Base-by-base conservation (phyloP, 2,329 filamentous ascomycete species). In the Penicillium sp. region DNA sequence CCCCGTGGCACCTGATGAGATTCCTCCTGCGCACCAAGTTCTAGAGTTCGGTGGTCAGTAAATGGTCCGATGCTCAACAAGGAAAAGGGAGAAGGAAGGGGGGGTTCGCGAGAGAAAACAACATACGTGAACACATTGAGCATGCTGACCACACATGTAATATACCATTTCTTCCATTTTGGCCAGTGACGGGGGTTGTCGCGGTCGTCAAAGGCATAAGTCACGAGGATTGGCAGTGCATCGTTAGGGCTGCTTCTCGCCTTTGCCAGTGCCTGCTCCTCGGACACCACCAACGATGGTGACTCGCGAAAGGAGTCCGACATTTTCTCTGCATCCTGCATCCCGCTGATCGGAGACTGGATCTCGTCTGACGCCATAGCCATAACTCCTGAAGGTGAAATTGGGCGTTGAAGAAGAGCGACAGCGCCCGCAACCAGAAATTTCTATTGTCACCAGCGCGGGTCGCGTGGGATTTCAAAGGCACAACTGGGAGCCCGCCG, bases 181-280 rank as follows among this genome's bases (percentile, higher is more conserved):
- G 69, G 64, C 70, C 72, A 77, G 37, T 74, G 68, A 29, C 72
- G 66, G 8, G 75, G 75, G 48, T 75, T 75, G 26, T 75, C 72
- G 7, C 27, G 46, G 29, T 68, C 65, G 7, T 55, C 36, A 4
- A 39, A 27, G 6, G 44, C 51, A 26, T 62, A 68, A 2, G 54
- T 58, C 13, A 67, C 51, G 17, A 54, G 42, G 26, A 68, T 57
- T 2, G 63, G 62, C 3, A 65, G 40, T 0, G 64, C 63, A 5
- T 62, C 57, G 17, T 60, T 50, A 3, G 65, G 65, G n/a, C 32
- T 55, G 33, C 43, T 51, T 17, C 64, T 52, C 3, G 64, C 65
- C 15, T 57, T 64, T 1, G 53, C 51, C 9, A 68, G 44, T 1
- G 65, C 64, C 33, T 66, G 56, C 27, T 64, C 60, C 40, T 63